These are phyloP conservation scores for Diaporthe aspalathi DNA, from an alignment of 2,329 filamentous ascomycete genomes.

Conservation along the genomic window DNA sequence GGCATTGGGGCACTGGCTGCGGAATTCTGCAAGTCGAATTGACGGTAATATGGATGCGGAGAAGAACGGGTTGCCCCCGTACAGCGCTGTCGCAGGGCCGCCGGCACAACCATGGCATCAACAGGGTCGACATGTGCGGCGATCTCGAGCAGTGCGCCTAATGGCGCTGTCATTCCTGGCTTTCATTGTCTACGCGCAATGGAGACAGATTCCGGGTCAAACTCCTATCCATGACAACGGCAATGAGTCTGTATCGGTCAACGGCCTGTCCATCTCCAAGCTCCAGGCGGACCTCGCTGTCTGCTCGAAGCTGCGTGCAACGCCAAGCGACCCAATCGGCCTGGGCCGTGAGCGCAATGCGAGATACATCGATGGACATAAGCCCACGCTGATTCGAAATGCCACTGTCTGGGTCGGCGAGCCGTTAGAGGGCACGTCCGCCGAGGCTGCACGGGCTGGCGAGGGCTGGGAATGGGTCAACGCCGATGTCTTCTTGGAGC, in stretches of 20 bases:
- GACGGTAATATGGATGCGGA: constrained; percentile 45
- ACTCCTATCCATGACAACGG: constrained; percentile 19
- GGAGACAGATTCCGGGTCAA: constrained; percentile 50
- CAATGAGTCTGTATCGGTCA: constrained; percentile 15
- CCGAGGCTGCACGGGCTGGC: constrained; percentile 66
- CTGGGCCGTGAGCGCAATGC: constrained; percentile 69
- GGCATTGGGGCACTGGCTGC: constrained; percentile 1
- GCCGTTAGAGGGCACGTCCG: constrained; percentile 62
- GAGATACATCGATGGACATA: constrained; percentile 68
- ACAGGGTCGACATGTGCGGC: constrained; percentile 51
- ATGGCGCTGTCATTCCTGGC: constrained; percentile 59
- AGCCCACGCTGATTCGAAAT: constrained; percentile 73
- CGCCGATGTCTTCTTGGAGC: constrained; percentile 70
- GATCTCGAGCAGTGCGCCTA: constrained; percentile 57
- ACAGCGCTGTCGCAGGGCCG: constrained; percentile 51
- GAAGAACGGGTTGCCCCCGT: constrained; percentile 59
- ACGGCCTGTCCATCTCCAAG: constrained; percentile 62
- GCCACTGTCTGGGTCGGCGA: constrained; percentile 76
- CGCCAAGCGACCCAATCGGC: constrained; percentile 67
- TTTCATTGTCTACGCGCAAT: constrained; percentile 60
- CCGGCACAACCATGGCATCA: constrained; percentile 40
- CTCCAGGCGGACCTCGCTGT: constrained; percentile 65
- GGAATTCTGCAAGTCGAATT: background rate
- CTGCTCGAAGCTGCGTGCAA: constrained; percentile 66
- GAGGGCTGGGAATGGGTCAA: constrained; percentile 70